Evolutionary conservation across 169 alveolate genomes (phyloP).

Genomic region (Plasmodium knowlesi): DNA sequence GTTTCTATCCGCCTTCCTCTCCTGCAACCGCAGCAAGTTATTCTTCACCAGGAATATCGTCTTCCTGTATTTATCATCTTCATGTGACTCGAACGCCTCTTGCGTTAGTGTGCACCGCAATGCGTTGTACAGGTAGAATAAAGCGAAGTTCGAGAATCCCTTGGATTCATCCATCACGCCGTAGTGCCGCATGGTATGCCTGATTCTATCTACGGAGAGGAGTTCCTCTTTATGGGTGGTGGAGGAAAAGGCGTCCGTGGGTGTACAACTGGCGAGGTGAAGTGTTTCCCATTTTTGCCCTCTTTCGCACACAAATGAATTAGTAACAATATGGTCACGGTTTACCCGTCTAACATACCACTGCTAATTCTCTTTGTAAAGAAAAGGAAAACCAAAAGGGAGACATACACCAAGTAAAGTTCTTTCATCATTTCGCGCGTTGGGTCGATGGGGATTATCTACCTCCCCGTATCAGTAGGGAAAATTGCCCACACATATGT

Average conservation of each 20-base stretch:
- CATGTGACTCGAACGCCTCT: slow-evolving; percentile 16
- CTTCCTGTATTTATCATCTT: slow-evolving; percentile 38
- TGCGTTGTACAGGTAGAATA: slow-evolving; percentile 55
- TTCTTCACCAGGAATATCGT: slow-evolving; percentile 29
- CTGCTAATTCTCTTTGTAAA: background rate
- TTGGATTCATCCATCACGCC: slow-evolving; percentile 12
- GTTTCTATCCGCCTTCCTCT: background rate
- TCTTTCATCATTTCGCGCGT: background rate
- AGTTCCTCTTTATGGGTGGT: slow-evolving; percentile 8
- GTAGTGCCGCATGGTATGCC: slow-evolving; percentile 9
- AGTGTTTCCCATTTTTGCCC: background rate
- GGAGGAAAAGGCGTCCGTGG: background rate
- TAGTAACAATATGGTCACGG: background rate
- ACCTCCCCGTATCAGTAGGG: background rate
- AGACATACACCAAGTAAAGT: background rate
- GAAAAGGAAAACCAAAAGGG: background rate
- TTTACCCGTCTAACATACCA: background rate
- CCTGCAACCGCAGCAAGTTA: slow-evolving; percentile 7
- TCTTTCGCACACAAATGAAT: background rate
- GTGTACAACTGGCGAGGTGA: background rate
- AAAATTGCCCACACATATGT: background rate
- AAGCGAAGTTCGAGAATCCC: slow-evolving; percentile 33
- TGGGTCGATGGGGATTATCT: background rate
- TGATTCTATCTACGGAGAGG: slow-evolving; percentile 11
- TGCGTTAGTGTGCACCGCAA: slow-evolving; percentile 61